A percentile compares a stretch with the other conserved stretches of the same genome.
Evolutionary conservation across 108 stramenopile genomes (phyloP).

Genomic region (Epithemia pelagica): DNA sequence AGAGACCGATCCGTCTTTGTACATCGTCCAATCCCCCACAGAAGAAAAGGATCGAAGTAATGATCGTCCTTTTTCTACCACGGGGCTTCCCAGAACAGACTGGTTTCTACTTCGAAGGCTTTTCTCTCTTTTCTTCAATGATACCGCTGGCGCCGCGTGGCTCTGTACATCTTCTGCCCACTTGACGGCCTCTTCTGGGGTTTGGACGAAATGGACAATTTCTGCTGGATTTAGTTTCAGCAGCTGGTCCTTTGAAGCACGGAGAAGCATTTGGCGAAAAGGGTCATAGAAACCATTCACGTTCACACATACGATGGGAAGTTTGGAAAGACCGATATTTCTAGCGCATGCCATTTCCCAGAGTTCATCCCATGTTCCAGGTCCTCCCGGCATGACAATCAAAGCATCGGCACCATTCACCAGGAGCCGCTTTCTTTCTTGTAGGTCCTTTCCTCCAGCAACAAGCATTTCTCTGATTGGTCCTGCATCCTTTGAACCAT

Average conservation of each 20-base stretch:
- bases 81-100: not conserved
- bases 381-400: constrained; percentile 92
- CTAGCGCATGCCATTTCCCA: constrained; percentile 90
- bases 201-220: constrained; percentile 69
- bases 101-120: not conserved
- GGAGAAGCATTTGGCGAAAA: constrained; percentile 57
- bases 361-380: constrained; percentile 89
- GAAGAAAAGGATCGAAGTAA: not conserved
- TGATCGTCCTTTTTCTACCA: not conserved
- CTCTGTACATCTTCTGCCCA: constrained; percentile 31
- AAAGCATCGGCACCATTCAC: constrained; percentile 75
- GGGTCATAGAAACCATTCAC: constrained; percentile 78
- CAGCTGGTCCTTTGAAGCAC: constrained; percentile 62
- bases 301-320: constrained; percentile 85
- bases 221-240: constrained; percentile 55
- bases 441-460: constrained; percentile 75
- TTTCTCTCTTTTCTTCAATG: not conserved
- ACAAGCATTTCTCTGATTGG: constrained; percentile 56
- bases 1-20: not conserved
- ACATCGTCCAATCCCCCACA: not conserved
- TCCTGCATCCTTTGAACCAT: constrained; percentile 7
- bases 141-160: not conserved
- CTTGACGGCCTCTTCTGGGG: constrained; percentile 48
- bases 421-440: constrained; percentile 77
- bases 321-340: constrained; percentile 49